Evolutionary conservation across 805 yeast species (phyloP), one percentile per base, ranked within the genome.

Genomic region (Wickerhamiella sergipiensis): DNA sequence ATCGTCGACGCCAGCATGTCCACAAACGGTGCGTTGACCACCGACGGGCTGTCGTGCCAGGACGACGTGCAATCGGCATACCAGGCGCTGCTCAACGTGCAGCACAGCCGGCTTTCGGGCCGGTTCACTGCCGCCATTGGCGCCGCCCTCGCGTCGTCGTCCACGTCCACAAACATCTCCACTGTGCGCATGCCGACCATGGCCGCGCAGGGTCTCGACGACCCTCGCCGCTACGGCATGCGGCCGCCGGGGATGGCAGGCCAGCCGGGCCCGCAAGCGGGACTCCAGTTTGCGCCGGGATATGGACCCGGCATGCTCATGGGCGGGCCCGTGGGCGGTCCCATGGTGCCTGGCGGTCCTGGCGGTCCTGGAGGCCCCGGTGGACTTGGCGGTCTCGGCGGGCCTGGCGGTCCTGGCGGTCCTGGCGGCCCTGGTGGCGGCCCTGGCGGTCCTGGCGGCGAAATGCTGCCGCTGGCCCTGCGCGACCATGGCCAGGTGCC

Each of bases 1-100:
- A 54, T 61, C 38, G 62, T 62, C 15, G 61, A 62, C 47, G 65
- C 64, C 8, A 53, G 64, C 6, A 38, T 52, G 24, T 45, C 47
- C 6, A 13, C 47, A 4, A 26, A n/a, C 23, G 22, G 21, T 10
- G 21, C 23, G 26, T 18, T 45, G 24, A 31, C 29, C 26, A 46
- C 43, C 13, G 48, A 36, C 33, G 43, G 31, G 12, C 17, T 23
- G 40, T n/a, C 39, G 22, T 21, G 24, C 24, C 15, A 12, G 15
- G 43, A 40, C n/a, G 43, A 40, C 24, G 24, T 40, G 10, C 43
- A 40, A 18, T 18, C 22, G n/a, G 24, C n/a, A 15, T 19, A 19
- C 43, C 22, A 40, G 43, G 43, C 43, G 22, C 24, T 40, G 15
- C 24, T 40, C 15, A 21, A 40, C 24, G 43, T 17, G 4, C 43